A percentile compares a stretch with the other conserved stretches of the same genome.
Conservation (phyloP, 495 filamentous ascomycete genomes). For the Bathelium albidoporum region DNA sequence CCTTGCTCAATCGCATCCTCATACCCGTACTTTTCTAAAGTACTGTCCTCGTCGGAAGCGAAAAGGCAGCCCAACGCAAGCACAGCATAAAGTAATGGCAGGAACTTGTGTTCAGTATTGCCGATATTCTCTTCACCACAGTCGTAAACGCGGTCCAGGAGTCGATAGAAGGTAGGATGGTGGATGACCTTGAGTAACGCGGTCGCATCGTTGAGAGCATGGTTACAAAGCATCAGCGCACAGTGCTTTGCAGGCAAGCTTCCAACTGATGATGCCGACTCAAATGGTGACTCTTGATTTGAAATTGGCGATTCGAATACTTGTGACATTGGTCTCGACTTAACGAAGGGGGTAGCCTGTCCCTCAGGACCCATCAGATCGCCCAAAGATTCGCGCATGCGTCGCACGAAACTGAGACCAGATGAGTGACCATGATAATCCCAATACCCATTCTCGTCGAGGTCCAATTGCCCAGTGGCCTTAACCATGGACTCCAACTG, state of each 20-base stretch:
- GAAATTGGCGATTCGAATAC: constrained; percentile 67
- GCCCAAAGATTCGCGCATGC: constrained; percentile 81
- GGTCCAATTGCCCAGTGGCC: constrained; percentile 75
- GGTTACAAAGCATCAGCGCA: constrained; percentile 59
- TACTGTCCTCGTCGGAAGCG: constrained; percentile 39
- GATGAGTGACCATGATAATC: constrained; percentile 94
- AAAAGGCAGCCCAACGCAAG: constrained; percentile 86
- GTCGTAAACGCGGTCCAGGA: constrained; percentile 71
- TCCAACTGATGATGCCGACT: constrained; percentile 18
- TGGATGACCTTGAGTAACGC: constrained; percentile 81
- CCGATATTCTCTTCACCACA: constrained; percentile 55
- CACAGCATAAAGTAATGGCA: constrained; percentile 74
- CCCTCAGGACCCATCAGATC: constrained; percentile 44
- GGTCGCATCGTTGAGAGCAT: constrained; percentile 74
- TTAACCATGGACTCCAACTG: constrained; percentile 92
- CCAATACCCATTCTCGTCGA: constrained; percentile 86
- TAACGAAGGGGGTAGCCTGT: constrained; percentile 29
- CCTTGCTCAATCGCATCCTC: constrained; percentile 70
- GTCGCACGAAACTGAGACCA: constrained; percentile 72
- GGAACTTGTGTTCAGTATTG: constrained; percentile 66
- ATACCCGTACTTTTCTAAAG: constrained; percentile 48
- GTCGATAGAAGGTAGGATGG: constrained; percentile 69
- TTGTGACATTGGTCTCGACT: constrained; percentile 33
- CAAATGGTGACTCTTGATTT: constrained; percentile 49
- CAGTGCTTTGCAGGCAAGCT: constrained; percentile 57